Evolutionary conservation across 129 eudicot genomes (phyloP), one percentile per base, ranked within the genome.

Genomic region (Lactuca saligna): DNA sequence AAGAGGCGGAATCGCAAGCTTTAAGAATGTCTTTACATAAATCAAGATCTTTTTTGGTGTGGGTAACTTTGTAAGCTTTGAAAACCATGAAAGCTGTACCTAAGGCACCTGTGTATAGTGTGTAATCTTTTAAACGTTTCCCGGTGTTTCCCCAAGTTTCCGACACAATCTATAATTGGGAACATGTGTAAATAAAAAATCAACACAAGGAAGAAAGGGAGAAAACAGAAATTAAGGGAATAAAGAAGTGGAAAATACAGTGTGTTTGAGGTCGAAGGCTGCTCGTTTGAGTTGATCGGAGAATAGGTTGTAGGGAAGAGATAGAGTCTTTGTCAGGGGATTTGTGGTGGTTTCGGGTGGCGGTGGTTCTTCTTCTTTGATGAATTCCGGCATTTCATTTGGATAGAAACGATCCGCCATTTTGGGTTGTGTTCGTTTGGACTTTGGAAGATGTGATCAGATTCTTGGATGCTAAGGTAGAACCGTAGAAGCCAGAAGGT

Each of bases 351-450:
- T 37, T 33, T 57, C 79, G 2, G 84, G 44, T 17, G 66, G 39
- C 34, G 60, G 42, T 58, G 78, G 64, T 20, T 78, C 74, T 15
- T 64, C 53, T 8, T 39, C 35, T 12, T 83, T 73, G 46, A 79
- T 63, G 74, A 75, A 83, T 29, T 69, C 86, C 5, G 88, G 95
- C 80, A 91, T 62, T 44, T 84, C 74, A 63, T 91, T 88, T n/a
- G 82, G 85, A 80, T 88, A 88, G 83, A 74, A 91, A 69, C 96
- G 96, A 77, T 88, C 96, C 31, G 87, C 94, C 97, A 91, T 91
- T 37, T 61, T 48, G 16, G 63, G 7, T 49, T 32, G 12, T 34
- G 54, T 16, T 16, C 20, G 20, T 20, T 20, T 20, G 20, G 79
- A 32, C 8, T 16, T 66, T 69, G 35, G 50, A 46, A 59, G 57